Evolutionary conservation across 805 yeast species (phyloP).

Genomic region (Candida maltosa): DNA sequence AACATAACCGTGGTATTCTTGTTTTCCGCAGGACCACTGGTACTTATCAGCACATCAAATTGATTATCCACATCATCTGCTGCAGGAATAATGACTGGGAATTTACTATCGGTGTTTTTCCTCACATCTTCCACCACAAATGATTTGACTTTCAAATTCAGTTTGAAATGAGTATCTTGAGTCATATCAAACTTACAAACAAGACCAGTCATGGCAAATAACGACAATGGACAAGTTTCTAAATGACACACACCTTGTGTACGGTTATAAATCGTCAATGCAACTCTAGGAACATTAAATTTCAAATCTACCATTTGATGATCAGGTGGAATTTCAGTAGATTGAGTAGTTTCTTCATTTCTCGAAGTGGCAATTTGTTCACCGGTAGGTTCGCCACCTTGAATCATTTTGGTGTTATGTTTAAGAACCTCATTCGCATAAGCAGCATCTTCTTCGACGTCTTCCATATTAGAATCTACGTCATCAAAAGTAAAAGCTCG

Average conservation of each 20-base stretch:
- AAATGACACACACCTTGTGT: slow-evolving; percentile 38
- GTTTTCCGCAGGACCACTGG: slow-evolving; percentile 36
- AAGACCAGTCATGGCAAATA: slow-evolving; percentile 53
- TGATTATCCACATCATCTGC: slow-evolving; percentile 63
- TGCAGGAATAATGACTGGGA: slow-evolving; percentile 78
- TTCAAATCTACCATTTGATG: slow-evolving; percentile 41
- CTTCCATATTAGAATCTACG: slow-evolving; percentile 42
- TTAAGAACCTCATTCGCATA: slow-evolving; percentile 53
- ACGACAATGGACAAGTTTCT: slow-evolving; percentile 29
- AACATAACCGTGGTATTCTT: slow-evolving; percentile 48
- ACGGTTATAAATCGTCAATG: slow-evolving; percentile 57
- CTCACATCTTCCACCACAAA: slow-evolving; percentile 79
- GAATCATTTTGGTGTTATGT: slow-evolving; percentile 12
- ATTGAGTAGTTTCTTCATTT: slow-evolving; percentile 1
- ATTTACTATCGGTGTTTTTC: slow-evolving; percentile 57
- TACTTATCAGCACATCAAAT: slow-evolving; percentile 53
- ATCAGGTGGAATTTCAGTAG: slow-evolving; percentile 19
- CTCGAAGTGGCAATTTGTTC: not conserved
- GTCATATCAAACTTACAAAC: slow-evolving; percentile 49
- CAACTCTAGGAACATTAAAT: slow-evolving; percentile 60
- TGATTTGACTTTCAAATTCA: slow-evolving; percentile 65
- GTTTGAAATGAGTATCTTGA: slow-evolving; percentile 51
- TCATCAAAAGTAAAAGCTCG: slow-evolving; percentile 46
- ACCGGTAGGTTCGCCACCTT: slow-evolving; percentile 1
- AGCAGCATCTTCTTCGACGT: slow-evolving; percentile 56